Evolutionary conservation across 768 basidiomycete genomes (phyloP), one percentile per base, ranked within the genome.

Genomic region (Candolleomyces efflorescens): DNA sequence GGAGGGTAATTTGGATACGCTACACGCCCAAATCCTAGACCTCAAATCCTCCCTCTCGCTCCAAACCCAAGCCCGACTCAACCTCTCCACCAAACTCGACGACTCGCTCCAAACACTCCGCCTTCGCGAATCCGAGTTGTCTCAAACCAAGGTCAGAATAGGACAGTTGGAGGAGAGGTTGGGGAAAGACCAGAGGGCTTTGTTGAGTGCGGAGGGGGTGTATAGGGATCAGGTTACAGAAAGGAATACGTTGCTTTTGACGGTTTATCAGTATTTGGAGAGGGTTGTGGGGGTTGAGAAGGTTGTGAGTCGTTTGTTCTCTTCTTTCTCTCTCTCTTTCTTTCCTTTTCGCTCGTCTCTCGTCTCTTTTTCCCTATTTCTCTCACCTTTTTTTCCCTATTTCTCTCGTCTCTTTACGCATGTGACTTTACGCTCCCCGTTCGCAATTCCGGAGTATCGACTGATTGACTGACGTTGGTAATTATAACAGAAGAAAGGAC

Each of bases 221-320:
- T 94, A 91, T 67, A 80, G 94, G 24, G 92, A 96, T 71, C 95
- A 98, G 73, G 71, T 96, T 36, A 94, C 92, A 17, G 96, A 98
- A 76, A 78, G 94, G 56, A 97, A 94, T 69, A 94, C 93, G 23
- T 77, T 98, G 27, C 74, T 98, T 54, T 75, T 97, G 64, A 93
- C 92, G 7, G 91, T 97, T 24, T 97, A 93, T 70, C 94, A 97
- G 72, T 94, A 95, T 67, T 82, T 96, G 79, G 95, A 97, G 64
- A 91, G 89, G 76, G 93, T 97, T 62, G 77, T 95, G 17, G 94
- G 94, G 0, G 87, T 92, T 20, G 91, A 94, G 67, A 92, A 88
- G 77, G 89, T 89, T 39, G 90, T 92, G 63, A 63, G 89, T n/a
- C n/a, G n/a, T 77, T 13, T 55, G n/a, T 55, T 46, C 44, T 11